Conservation (phyloP, 768 basidiomycete genomes). For the Thelephora ganbajun region DNA sequence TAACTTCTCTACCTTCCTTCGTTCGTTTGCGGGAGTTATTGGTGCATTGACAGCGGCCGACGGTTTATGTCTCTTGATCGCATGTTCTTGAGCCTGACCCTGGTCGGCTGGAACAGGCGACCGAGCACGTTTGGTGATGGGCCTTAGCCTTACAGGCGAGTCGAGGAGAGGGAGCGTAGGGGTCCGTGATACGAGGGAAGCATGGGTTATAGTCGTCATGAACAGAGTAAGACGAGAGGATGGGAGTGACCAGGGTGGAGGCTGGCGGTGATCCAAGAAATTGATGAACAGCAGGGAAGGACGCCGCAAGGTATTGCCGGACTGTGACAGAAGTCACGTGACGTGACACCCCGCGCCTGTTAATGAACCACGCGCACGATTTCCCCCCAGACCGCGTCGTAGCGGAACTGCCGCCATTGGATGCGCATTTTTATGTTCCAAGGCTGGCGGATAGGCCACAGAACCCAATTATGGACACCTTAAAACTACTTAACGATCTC, state of each 20-base stretch:
- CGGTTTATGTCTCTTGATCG: constrained; percentile 30
- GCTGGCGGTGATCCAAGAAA: constrained; percentile 10
- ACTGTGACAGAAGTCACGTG: neutral
- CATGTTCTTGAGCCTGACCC: constrained; percentile 7
- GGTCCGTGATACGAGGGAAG: constrained; percentile 31
- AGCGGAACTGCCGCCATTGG: constrained; percentile 3
- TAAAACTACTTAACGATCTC: constrained; percentile 19
- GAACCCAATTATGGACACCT: constrained; percentile 57
- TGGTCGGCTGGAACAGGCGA: constrained; percentile 35
- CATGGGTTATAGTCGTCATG: constrained; percentile 36
- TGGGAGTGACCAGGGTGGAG: constrained; percentile 1
- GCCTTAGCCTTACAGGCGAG: constrained; percentile 13
- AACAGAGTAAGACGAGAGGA: constrained; percentile 3
- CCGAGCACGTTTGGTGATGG: constrained; percentile 30
- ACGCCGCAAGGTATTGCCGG: neutral
- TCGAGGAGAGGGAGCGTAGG: constrained; percentile 17
- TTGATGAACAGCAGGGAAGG: neutral
- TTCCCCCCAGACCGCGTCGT: neutral
- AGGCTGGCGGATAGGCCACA: constrained; percentile 58
- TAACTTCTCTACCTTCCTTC: constrained; percentile 29
- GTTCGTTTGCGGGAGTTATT: constrained; percentile 16
- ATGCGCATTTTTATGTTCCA: constrained; percentile 43
- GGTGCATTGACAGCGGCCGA: constrained; percentile 11
- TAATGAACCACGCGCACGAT: neutral
- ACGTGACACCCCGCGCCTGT: neutral